Evolutionary conservation across 2,329 filamentous ascomycete species (phyloP).

Genomic region (Claviceps cyperi): DNA sequence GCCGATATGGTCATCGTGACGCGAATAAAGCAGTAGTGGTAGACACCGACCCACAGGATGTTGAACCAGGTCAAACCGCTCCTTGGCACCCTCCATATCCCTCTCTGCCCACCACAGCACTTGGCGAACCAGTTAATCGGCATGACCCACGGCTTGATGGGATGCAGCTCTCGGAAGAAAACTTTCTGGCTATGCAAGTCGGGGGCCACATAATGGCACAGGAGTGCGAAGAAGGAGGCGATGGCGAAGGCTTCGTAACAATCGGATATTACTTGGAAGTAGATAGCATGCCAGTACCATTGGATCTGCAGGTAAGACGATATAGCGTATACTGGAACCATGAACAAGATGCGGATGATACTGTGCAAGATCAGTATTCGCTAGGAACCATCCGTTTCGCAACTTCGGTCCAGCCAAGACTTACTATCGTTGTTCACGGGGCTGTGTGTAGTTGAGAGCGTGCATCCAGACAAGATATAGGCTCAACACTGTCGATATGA

Average conservation of each 20-base stretch:
- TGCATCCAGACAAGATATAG: constrained; percentile 44
- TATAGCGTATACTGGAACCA: constrained; percentile 69
- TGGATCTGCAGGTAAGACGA: constrained; percentile 60
- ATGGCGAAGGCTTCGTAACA: constrained; percentile 87
- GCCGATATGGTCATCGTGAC: constrained; percentile 68
- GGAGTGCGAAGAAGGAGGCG: constrained; percentile 68
- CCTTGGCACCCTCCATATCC: constrained; percentile 57
- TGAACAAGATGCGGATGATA: constrained; percentile 77
- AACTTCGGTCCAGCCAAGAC: constrained; percentile 6
- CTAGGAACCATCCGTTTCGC: background rate
- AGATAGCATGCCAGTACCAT: constrained; percentile 65
- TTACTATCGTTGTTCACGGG: constrained; percentile 43
- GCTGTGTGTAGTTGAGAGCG: constrained; percentile 45
- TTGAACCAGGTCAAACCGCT: constrained; percentile 88
- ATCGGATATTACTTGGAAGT: constrained; percentile 67
- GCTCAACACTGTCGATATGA: constrained; percentile 37
- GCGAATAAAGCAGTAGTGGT: constrained; percentile 75
- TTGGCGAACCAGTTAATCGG: constrained; percentile 56
- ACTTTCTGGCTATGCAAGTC: constrained; percentile 68
- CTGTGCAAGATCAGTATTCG: constrained; percentile 23
- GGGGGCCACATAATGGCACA: constrained; percentile 69
- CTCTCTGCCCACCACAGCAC: constrained; percentile 54
- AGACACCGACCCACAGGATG: constrained; percentile 67
- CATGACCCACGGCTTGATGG: constrained; percentile 58
- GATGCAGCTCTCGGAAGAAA: constrained; percentile 57